Evolutionary conservation across 768 basidiomycete genomes (phyloP).

Genomic region (Favolaschia claudopus): DNA sequence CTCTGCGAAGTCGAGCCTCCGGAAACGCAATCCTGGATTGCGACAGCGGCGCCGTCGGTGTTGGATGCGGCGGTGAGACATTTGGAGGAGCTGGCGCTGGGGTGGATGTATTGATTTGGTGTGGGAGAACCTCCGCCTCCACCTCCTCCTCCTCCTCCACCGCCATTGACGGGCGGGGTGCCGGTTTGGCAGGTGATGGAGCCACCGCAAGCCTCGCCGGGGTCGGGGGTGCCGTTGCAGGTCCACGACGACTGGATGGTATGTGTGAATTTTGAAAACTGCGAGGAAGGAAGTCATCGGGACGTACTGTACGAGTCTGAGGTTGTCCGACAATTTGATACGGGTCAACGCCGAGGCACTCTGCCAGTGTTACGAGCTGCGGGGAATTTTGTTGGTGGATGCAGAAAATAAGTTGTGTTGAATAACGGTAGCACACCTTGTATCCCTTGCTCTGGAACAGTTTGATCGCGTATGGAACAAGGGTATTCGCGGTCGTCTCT

Average conservation of each 20-base stretch:
- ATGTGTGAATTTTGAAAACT: not conserved
- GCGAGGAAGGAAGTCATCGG: not conserved
- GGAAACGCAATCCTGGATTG: conserved; percentile 6
- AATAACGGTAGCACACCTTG: conserved; percentile 31
- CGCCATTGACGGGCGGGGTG: conserved; percentile 8
- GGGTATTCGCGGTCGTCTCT: conserved; percentile 14
- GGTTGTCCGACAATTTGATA: conserved; percentile 40
- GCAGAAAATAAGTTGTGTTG: not conserved
- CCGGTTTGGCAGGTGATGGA: conserved; percentile 15
- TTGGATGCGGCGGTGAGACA: conserved; percentile 18
- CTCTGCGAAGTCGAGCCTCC: not conserved
- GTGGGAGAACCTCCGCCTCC: conserved; percentile 4
- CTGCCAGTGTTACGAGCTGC: conserved; percentile 47
- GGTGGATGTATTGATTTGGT: conserved; percentile 9
- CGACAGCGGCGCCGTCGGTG: conserved; percentile 7
- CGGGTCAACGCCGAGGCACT: conserved; percentile 44
- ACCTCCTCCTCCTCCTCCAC: too few relatives aligned
- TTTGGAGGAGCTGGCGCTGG: conserved; percentile 8
- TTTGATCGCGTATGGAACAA: not conserved
- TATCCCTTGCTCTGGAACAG: conserved; percentile 27
- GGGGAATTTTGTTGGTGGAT: not conserved
- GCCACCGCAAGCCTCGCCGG: conserved; percentile 10
- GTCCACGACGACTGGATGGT: conserved; percentile 7
- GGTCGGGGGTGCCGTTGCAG: conserved; percentile 16
- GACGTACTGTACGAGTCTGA: conserved; percentile 9